phyloP scores from a whole-genome alignment of 2,329 filamentous ascomycete species.

The Diplodia sapinea region DNA sequence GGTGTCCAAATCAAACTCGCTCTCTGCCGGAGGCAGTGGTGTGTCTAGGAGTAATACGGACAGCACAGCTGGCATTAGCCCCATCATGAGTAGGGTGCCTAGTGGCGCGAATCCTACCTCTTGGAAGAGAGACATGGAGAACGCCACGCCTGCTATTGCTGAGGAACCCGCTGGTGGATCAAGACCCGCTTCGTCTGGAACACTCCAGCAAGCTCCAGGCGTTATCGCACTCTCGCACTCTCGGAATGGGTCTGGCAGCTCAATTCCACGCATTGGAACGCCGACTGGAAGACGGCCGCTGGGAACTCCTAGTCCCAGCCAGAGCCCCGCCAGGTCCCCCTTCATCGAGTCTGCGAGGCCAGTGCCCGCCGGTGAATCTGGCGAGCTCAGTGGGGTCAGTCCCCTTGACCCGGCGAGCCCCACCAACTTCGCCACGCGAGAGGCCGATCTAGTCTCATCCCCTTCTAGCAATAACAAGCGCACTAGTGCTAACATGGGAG shows the following conservation, averaged over 20 bases:
- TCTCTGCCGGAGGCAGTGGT: constrained; percentile 44
- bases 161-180: constrained; percentile 57
- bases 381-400: constrained; percentile 50
- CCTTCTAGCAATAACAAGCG: constrained; percentile 39
- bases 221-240: constrained; percentile 49
- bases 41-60: constrained; percentile 66
- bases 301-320: constrained; percentile 63
- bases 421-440: constrained; percentile 42
- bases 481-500: constrained; percentile 38
- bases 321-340: constrained; percentile 67
- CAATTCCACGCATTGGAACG: constrained; percentile 52
- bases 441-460: constrained; percentile 45
- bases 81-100: constrained; percentile 66
- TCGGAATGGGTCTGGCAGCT: constrained; percentile 47
- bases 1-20: constrained; percentile 52
- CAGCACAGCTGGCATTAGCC: constrained; percentile 68
- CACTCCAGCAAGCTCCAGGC: constrained; percentile 30
- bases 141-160: constrained; percentile 59
- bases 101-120: constrained; percentile 46
- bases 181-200: constrained; percentile 40
- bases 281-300: constrained; percentile 59
- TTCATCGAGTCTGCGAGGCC: constrained; percentile 55
- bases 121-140: constrained; percentile 42
- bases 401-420: constrained; percentile 41
- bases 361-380: constrained; percentile 54